Conservation (phyloP, 1,284 basidiomycete genomes). For the Gomphus bonarii region DNA sequence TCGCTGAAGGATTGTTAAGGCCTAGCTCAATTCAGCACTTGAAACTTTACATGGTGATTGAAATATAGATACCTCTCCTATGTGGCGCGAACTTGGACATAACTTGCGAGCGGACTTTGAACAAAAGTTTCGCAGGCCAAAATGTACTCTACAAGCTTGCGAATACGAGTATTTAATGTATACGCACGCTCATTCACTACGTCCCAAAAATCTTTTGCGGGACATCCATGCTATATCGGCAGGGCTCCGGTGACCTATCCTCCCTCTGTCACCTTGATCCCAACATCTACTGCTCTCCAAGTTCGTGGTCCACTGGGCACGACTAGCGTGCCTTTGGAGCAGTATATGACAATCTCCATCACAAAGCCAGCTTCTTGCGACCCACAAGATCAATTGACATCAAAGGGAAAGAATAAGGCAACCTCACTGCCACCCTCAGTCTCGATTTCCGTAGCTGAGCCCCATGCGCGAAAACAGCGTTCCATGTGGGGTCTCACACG, state of each 20-base stretch:
- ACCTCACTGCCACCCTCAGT: conserved; percentile 30
- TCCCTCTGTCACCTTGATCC: conserved; percentile 50
- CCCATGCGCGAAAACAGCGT: conserved; percentile 65
- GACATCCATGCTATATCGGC: conserved; percentile 47
- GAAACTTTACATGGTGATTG: background rate
- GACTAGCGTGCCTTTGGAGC: conserved; percentile 56
- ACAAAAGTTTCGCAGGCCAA: background rate
- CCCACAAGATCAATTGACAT: background rate
- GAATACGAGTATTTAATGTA: conserved; percentile 1
- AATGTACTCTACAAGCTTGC: background rate
- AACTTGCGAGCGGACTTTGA: conserved; percentile 6
- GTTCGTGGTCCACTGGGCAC: conserved; percentile 73
- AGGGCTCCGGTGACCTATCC: conserved; percentile 71
- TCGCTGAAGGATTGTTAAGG: conserved; percentile 48
- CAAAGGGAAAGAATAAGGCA: conserved; percentile 1
- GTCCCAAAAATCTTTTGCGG: background rate
- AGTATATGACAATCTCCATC: conserved; percentile 57
- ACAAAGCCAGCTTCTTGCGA: background rate
- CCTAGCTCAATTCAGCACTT: conserved; percentile 2
- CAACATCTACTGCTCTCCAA: conserved; percentile 39
- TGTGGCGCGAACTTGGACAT: conserved; percentile 82
- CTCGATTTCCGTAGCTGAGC: conserved; percentile 62
- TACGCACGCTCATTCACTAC: conserved; percentile 2
- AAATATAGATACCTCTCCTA: conserved; percentile 8
- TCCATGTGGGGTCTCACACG: conserved; percentile 92